Base-by-base conservation (phyloP, 805 yeast species). In the Pichia paraexigua region DNA sequence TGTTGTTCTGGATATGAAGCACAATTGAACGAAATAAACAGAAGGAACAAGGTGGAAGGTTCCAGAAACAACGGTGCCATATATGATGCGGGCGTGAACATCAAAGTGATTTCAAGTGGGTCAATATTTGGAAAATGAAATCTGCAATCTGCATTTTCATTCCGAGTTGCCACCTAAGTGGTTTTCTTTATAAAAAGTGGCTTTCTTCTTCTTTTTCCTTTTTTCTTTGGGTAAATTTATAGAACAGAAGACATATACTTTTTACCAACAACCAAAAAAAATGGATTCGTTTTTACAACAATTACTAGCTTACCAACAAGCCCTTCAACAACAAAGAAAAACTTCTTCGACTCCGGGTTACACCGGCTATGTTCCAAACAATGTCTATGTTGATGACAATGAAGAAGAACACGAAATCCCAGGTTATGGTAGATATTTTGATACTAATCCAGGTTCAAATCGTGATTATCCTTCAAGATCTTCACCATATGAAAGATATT, bases 281-380 rank as follows among this genome's bases (percentile, higher is more conserved):
- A 51, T 47, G 51, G 53, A 47, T 28, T 42, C 53, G 40, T 47
- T 51, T 24, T 44, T 51, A 25, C 30, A 43, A 25, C 48, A 51
- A 24, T 35, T 51, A 8, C 24, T 47, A 10, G 51, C 45, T 10
- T 40, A 51, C 11, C 47, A 47, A 37, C 44, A 44, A n/a, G 49
- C 49, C 9, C 8, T 35, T 35, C 39, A 35, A 35, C 39, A 35
- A 35, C 20, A 35, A n/a, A 35, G 39, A n/a, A 35, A 35, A n/a
- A 10, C 39, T n/a, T 18, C 39, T 17, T 11, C 39, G 6, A 35
- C 11, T 35, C 39, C 39, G 39, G 39, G 39, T 35, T 35, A 35
- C n/a, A 10, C 18, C 39, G 39, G 39, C 39, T 35, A 35, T 10
- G 20, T 35, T n/a, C 39, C 39, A 35, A 35, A n/a, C 12, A 20